Conservation (phyloP, 805 yeast species). For the Kazachstania bromeliacearum region DNA sequence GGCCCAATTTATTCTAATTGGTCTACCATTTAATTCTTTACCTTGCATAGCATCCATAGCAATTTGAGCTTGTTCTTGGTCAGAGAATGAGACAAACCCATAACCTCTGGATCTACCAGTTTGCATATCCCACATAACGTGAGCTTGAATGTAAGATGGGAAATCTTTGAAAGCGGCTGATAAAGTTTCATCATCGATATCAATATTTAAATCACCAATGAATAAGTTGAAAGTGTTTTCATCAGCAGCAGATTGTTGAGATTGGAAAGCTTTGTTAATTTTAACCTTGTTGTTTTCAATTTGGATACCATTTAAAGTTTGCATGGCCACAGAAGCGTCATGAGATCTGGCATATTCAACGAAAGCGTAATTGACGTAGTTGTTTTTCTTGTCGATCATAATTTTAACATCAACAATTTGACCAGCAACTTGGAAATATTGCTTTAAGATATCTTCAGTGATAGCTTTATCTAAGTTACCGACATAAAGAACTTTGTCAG, state of each 20-base stretch:
- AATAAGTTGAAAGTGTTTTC: constrained; percentile 63
- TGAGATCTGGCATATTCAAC: constrained; percentile 56
- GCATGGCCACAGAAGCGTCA: constrained; percentile 55
- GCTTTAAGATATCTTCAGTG: constrained; percentile 52
- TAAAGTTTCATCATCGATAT: constrained; percentile 70
- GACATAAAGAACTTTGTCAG: constrained; percentile 64
- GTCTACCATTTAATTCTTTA: constrained; percentile 57
- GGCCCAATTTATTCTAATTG: constrained; percentile 85
- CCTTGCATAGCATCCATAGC: constrained; percentile 74
- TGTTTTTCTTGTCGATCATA: constrained; percentile 63
- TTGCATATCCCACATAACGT: constrained; percentile 97
- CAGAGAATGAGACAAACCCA: constrained; percentile 74
- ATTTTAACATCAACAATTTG: constrained; percentile 57
- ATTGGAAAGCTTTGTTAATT: constrained; percentile 79
- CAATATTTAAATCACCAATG: constrained; percentile 78
- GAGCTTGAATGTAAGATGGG: constrained; percentile 64
- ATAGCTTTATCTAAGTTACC: constrained; percentile 62
- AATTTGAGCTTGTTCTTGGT: constrained; percentile 58
- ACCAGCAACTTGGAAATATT: constrained; percentile 54
- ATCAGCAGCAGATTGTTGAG: constrained; percentile 51
- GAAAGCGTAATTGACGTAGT: constrained; percentile 74
- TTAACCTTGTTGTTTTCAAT: constrained; percentile 48
- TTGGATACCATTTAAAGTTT: constrained; percentile 48
- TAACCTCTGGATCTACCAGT: constrained; percentile 87
- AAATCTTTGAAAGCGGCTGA: constrained; percentile 47